Evolutionary conservation across 768 basidiomycete species (phyloP), one percentile per base, ranked within the genome.

Genomic region (Serendipita indica): DNA sequence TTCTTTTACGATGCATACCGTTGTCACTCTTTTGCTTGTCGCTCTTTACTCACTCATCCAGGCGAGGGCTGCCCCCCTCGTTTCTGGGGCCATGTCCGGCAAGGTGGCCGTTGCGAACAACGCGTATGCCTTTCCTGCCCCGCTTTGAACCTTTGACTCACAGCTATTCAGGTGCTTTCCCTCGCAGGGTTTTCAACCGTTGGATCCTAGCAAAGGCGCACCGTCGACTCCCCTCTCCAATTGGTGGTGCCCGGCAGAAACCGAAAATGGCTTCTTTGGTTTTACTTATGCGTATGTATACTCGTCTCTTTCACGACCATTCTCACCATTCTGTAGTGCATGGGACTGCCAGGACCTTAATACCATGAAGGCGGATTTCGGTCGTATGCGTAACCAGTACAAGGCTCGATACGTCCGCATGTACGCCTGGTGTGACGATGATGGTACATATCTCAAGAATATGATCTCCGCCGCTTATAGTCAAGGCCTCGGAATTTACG

Each of bases 331-430:
- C n/a, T n/a, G n/a, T n/a, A n/a, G n/a, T n/a, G 25, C 14, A 12
- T 12, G 25, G 13, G 25, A 27, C 25, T 46, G 43, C 25, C 43
- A 46, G 25, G 10, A 7, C 22, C 13, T 10, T 10, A 14, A 27
- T 14, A 46, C 13, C 13, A 12, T 46, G 43, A 10, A 13, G 10
- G 43, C 43, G 10, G 43, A 46, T 46, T 46, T 46, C 25, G 25
- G 13, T 27, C 12, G 43, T 33, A 61, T 61, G 61, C 20, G 34
- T 16, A 37, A 37, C 30, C 20, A 52, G 33, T 61, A 22, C 49
- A 37, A 37, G n/a, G 61, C 61, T 1, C 61, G 61, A 20, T 61
- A 61, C 43, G 58, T 61, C 3, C 61, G 61, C 14, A 20, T 61
- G 18, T 61, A 61, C 49, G 61, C 37, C 28, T 37, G 41, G 20